Evolutionary conservation across 2,329 filamentous ascomycete species (phyloP), one percentile per base, ranked within the genome.

Genomic region (Ceratocystis colombiana): DNA sequence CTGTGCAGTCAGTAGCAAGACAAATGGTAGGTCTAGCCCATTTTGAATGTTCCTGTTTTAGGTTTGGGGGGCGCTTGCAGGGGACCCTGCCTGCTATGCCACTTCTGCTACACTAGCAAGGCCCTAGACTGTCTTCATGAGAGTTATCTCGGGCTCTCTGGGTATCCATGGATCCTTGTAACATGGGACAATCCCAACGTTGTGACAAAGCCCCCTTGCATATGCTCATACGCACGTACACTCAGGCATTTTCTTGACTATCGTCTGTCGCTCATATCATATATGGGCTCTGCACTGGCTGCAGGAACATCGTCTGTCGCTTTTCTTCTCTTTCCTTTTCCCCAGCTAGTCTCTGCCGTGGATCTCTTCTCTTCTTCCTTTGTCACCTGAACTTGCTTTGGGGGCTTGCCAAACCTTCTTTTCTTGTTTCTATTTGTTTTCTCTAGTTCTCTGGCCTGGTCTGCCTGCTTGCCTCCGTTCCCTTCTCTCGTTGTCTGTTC

Each of bases 161-260:
- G 10, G 55, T 7, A 5, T 33, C 17, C 30, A 33, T 30, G 15
- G 5, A 37, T 59, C 55, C 55, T 59, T 59, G 55, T 59, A 59
- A 37, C 55, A 12, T 59, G 48, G 48, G 48, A 20, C 48, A 53
- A 33, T 33, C 55, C 55, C 55, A 33, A 8, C 15, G 17, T 59
- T 33, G 55, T 22, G 55, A 59, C 28, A 59, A 59, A 37, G 55
- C 17, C 28, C 59, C 41, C 59, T 62, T 62, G 41, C 59, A 59
- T 10, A 33, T 59, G 12, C 55, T 33, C 55, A 41, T 8, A 37
- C 28, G 15, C 33, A 22, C 33, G n/a, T 25, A 10, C n/a, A 37
- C 33, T 7, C 28, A 20, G 7, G 10, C 10, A 41, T 41, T 41
- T 41, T 41, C 37, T 41, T 3, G 37, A 41, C 37, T 3, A 41